A percentile compares a stretch with the other conserved stretches of the same genome.
Conservation (phyloP, 2,329 filamentous ascomycete genomes). For the Fusarium sp. region DNA sequence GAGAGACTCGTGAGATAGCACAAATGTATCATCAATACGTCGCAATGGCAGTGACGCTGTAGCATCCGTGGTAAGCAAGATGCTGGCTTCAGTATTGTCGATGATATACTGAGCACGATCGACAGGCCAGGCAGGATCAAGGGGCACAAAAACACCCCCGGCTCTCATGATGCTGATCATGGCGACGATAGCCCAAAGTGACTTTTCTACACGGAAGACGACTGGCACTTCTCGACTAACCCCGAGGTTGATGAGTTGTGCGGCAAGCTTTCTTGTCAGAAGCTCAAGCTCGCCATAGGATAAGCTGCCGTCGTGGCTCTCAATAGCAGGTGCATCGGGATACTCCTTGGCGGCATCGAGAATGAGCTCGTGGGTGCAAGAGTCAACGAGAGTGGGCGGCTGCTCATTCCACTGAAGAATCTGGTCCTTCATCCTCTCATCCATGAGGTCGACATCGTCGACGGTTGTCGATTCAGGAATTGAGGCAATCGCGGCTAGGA, state of each 20-base stretch:
- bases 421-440: not conserved
- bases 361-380: constrained; percentile 4
- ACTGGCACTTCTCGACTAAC: no score
- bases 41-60: not conserved
- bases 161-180: no score
- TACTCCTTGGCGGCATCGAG: not conserved
- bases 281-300: no score
- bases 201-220: no score
- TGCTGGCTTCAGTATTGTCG: not conserved
- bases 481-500: constrained; percentile 16
- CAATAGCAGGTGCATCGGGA: no score
- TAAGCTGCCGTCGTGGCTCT: no score
- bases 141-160: no score
- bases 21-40: not conserved
- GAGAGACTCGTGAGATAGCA: not conserved
- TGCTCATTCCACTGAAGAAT: not conserved
- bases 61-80: constrained; percentile 1
- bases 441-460: constrained; percentile 9
- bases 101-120: not conserved
- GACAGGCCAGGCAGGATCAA: not conserved
- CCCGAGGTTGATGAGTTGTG: no score
- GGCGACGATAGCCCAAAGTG: no score
- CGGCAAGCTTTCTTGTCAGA: no score
- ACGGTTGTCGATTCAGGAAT: constrained; percentile 18
- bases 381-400: not conserved